A percentile compares a stretch with the other conserved stretches of the same genome.
phyloP scores from a whole-genome alignment of 441 rosid species.

The Populus tomentosa region DNA sequence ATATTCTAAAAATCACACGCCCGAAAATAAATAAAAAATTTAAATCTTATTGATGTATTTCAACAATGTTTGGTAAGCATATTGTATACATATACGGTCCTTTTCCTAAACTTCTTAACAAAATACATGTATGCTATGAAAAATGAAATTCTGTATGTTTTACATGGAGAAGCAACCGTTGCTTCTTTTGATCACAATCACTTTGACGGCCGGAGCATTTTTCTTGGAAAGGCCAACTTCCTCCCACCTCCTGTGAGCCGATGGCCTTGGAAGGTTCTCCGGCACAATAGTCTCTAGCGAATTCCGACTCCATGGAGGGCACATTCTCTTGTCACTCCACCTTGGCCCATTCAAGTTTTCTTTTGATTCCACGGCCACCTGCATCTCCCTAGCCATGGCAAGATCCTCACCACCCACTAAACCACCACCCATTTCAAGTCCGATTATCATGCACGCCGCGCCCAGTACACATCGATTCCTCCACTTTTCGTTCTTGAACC shows the following conservation, averaged over 20 bases:
- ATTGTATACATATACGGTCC: no score
- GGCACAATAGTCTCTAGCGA: slow-evolving; percentile 64
- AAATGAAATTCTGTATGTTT: not conserved
- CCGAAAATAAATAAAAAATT: no score
- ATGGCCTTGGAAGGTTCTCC: slow-evolving; percentile 68
- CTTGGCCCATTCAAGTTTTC: slow-evolving; percentile 5
- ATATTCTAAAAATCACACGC: not conserved
- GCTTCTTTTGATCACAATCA: slow-evolving; percentile 4
- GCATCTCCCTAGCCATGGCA: slow-evolving; percentile 5
- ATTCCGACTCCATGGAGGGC: slow-evolving; percentile 58
- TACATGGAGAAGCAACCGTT: slow-evolving; percentile 42
- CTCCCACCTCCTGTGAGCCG: slow-evolving; percentile 43
- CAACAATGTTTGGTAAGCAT: no score
- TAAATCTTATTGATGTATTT: no score
- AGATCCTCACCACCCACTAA: not conserved
- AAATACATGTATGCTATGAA: no score
- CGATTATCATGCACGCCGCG: slow-evolving; percentile 27
- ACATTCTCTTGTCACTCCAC: slow-evolving; percentile 61
- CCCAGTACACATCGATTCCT: slow-evolving; percentile 18
- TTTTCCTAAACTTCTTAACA: no score
- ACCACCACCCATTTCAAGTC: slow-evolving; percentile 16
- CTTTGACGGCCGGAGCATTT: slow-evolving; percentile 20
- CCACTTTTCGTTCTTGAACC: slow-evolving; percentile 22
- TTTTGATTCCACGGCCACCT: not conserved
- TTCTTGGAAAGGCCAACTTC: slow-evolving; percentile 17